Conservation (phyloP, 129 eudicot species). For the Chrysanthemum seticuspe region DNA sequence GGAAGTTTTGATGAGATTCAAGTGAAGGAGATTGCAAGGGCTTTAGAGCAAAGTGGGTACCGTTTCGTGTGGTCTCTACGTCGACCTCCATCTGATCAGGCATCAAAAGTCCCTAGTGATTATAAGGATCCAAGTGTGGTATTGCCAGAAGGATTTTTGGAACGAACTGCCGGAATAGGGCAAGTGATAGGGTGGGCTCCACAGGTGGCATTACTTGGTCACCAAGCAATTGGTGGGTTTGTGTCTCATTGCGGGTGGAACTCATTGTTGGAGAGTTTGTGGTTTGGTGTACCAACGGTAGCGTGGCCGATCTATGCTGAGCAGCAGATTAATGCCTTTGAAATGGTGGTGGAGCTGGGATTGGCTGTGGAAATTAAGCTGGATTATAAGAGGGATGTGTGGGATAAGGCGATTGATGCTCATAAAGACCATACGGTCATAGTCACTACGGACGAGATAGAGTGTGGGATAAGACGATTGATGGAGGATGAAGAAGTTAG, state of each 20-base stretch:
- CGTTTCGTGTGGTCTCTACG: conserved; percentile 44
- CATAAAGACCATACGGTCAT: background rate
- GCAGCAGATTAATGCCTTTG: conserved; percentile 46
- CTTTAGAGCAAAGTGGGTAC: conserved; percentile 31
- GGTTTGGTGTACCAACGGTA: conserved; percentile 52
- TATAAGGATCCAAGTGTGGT: conserved; percentile 30
- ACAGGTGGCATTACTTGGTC: conserved; percentile 48
- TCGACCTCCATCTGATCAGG: conserved; percentile 7
- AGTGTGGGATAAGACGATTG: conserved; percentile 32
- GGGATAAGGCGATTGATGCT: background rate
- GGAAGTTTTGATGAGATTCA: conserved; percentile 40
- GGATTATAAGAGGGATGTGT: conserved; percentile 31
- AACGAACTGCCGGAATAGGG: conserved; percentile 42
- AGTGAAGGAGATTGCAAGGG: conserved; percentile 45
- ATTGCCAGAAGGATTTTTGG: conserved; percentile 47
- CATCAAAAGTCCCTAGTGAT: conserved; percentile 10
- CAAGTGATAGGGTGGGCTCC: conserved; percentile 69
- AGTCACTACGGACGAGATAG: conserved; percentile 30
- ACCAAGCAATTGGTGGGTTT: conserved; percentile 48
- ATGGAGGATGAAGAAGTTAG: conserved; percentile 29
- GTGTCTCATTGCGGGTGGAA: conserved; percentile 71
- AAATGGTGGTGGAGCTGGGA: conserved; percentile 49
- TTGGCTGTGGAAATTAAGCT: conserved; percentile 42
- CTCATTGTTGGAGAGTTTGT: conserved; percentile 56
- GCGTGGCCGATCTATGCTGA: conserved; percentile 47